Conservation (phyloP, 2,329 filamentous ascomycete genomes). For the Zalaria sp. region DNA sequence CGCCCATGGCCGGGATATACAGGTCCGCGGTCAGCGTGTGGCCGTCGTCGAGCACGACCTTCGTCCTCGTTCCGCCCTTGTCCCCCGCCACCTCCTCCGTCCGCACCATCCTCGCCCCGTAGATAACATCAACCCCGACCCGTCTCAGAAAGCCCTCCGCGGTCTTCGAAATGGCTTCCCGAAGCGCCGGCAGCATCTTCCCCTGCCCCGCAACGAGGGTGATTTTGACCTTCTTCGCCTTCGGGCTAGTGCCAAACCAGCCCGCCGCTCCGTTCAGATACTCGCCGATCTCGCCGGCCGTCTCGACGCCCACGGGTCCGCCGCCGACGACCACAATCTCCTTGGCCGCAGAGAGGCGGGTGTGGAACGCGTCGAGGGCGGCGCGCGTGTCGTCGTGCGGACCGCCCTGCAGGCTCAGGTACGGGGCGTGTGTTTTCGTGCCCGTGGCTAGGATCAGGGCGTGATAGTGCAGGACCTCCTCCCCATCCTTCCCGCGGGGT, state of each 20-base stretch:
- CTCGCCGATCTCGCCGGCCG: constrained; percentile 21
- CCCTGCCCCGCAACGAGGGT: constrained; percentile 29
- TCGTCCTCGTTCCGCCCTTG: constrained; percentile 16
- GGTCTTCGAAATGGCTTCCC: constrained; percentile 22
- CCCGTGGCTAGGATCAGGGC: constrained; percentile 44
- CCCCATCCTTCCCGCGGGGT: constrained; percentile 13
- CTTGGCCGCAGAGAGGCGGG: constrained; percentile 19
- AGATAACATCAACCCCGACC: constrained; percentile 27
- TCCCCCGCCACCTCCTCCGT: constrained; percentile 19
- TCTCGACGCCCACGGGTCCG: constrained; percentile 23
- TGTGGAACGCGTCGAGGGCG: constrained; percentile 18
- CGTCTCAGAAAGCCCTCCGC: constrained; percentile 32
- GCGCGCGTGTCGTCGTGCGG: constrained; percentile 16
- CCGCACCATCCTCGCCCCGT: constrained; percentile 13
- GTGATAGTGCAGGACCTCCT: constrained; percentile 30
- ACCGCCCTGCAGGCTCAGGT: constrained; percentile 27
- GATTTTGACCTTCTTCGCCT: constrained; percentile 24
- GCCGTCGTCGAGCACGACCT: constrained; percentile 31
- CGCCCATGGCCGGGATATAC: constrained; percentile 39
- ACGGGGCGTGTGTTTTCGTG: constrained; percentile 29
- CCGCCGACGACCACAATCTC: constrained; percentile 21
- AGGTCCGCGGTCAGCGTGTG: constrained; percentile 33
- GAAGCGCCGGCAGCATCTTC: constrained; percentile 27
- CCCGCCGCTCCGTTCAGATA: constrained; percentile 23
- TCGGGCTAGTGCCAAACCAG: constrained; percentile 21